Percentiles rank a stretch among this genome's conserved stretches.
Conservation (phyloP, 768 basidiomycete genomes). For the Nidularia pulvinata region DNA sequence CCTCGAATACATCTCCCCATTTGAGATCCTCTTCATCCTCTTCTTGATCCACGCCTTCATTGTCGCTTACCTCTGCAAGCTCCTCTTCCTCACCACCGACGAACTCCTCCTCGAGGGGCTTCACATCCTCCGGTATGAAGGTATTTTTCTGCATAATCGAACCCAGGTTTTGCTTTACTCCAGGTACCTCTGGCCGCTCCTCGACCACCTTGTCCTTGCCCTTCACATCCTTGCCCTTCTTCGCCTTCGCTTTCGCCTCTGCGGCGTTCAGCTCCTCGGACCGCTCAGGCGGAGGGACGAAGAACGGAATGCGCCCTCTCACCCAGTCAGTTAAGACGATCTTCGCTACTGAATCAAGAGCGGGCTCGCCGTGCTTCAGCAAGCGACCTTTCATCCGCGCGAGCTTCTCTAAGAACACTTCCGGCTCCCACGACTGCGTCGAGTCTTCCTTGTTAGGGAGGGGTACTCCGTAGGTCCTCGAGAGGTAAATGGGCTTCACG, state of each 20-base stretch:
- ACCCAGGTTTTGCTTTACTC: slow-evolving; percentile 85
- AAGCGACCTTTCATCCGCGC: slow-evolving; percentile 92
- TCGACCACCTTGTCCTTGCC: slow-evolving; percentile 35
- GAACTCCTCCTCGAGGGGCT: slow-evolving; percentile 55
- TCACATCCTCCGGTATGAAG: slow-evolving; percentile 85
- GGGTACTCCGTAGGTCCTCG: slow-evolving; percentile 77
- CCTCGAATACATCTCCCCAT: slow-evolving; percentile 89
- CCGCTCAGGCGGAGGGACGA: slow-evolving; percentile 89
- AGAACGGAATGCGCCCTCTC: slow-evolving; percentile 95
- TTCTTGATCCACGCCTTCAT: slow-evolving; percentile 31
- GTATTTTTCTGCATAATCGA: slow-evolving; percentile 89
- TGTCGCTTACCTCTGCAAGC: slow-evolving; percentile 30
- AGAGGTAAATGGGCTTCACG: slow-evolving; percentile 92
- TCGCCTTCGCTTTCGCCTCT: slow-evolving; percentile 56
- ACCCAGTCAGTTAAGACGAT: slow-evolving; percentile 98
- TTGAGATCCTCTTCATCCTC: slow-evolving; percentile 58
- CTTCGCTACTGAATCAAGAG: slow-evolving; percentile 90
- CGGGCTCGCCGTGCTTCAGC: slow-evolving; percentile 93
- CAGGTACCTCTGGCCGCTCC: slow-evolving; percentile 40
- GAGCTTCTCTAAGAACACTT: slow-evolving; percentile 80
- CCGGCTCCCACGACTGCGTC: slow-evolving; percentile 61
- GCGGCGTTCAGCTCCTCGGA: slow-evolving; percentile 66
- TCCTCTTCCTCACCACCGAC: slow-evolving; percentile 41
- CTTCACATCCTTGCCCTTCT: slow-evolving; percentile 29
- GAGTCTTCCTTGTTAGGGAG: slow-evolving; percentile 58